phyloP scores from a whole-genome alignment of 441 rosid species.

The Viola pubescens region DNA sequence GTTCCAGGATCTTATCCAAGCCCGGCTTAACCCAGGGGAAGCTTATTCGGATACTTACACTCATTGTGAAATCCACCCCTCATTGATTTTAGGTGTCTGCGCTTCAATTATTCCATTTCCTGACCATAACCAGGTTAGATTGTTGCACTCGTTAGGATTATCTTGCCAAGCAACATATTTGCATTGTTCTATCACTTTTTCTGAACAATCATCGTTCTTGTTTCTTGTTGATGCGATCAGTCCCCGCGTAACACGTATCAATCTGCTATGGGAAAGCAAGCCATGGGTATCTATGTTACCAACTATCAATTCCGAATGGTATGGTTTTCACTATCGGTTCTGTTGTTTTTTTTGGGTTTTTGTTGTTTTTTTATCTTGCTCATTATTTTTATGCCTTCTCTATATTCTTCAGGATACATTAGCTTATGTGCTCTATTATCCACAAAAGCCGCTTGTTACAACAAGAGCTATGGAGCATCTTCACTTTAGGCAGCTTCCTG shows the following conservation, averaged over 20 bases:
- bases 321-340: constrained; percentile 9
- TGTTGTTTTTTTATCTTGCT: background rate
- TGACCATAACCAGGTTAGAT: constrained; percentile 87
- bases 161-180: background rate
- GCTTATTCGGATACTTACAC: constrained; percentile 86
- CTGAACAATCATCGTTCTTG: constrained; percentile 7
- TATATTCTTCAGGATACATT: constrained; percentile 63
- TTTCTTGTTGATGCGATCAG: constrained; percentile 34
- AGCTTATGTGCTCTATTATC: constrained; percentile 95
- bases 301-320: constrained; percentile 98
- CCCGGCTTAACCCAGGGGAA: constrained; percentile 65
- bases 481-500: constrained; percentile 98
- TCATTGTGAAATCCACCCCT: constrained; percentile 98
- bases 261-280: constrained; percentile 99
- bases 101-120: constrained; percentile 99
- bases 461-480: constrained; percentile 99
- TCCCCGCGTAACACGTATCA: constrained; percentile 99
- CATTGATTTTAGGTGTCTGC: constrained; percentile 90
- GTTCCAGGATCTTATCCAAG: constrained; percentile 87
- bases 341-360: constrained; percentile 1
- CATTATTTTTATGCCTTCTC: constrained; percentile 6
- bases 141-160: constrained; percentile 3
- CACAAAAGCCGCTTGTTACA: constrained; percentile 96
- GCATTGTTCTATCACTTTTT: background rate
- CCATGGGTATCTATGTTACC: constrained; percentile 98